phyloP scores from a whole-genome alignment of 2,329 filamentous ascomycete genomes.

The Trichoderma lentiforme region DNA sequence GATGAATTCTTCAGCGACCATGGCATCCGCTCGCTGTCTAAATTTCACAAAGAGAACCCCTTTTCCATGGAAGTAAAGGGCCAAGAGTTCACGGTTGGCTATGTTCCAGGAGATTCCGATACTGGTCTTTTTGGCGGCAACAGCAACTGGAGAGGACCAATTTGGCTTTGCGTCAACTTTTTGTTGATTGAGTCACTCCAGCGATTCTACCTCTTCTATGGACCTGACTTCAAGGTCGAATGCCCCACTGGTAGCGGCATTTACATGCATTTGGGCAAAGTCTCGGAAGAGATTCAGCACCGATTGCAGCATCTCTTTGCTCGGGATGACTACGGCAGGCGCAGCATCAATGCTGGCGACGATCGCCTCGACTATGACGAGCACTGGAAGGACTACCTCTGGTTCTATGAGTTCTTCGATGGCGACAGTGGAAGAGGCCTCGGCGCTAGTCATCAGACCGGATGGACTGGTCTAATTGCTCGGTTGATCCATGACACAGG shows the following conservation, averaged over 20 bases:
- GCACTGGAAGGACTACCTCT: conserved; percentile 79
- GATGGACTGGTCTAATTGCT: conserved; percentile 93
- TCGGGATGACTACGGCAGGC: conserved; percentile 76
- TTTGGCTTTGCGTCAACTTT: conserved; percentile 97
- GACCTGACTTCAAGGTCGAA: conserved; percentile 81
- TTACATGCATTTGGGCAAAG: conserved; percentile 91
- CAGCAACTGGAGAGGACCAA: conserved; percentile 95
- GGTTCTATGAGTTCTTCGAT: conserved; percentile 98
- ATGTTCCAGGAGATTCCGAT: conserved; percentile 94
- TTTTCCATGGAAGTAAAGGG: conserved; percentile 96
- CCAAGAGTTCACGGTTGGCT: conserved; percentile 81
- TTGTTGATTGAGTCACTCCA: conserved; percentile 91
- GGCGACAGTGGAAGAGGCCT: conserved; percentile 85
- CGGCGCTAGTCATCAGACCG: conserved; percentile 90
- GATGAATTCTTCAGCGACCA: conserved; percentile 88
- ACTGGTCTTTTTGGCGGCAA: conserved; percentile 94
- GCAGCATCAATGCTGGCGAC: conserved; percentile 82
- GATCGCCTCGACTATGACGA: conserved; percentile 87
- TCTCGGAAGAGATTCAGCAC: conserved; percentile 93
- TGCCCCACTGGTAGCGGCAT: conserved; percentile 92
- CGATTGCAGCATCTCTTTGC: conserved; percentile 89
- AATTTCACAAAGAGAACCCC: conserved; percentile 83
- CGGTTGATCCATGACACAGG: conserved; percentile 98
- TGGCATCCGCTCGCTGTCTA: conserved; percentile 88
- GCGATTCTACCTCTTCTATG: conserved; percentile 94